Evolutionary conservation across 2,329 filamentous ascomycete species (phyloP), one percentile per base, ranked within the genome.

Genomic region (Fusarium neocosmosporiellum): DNA sequence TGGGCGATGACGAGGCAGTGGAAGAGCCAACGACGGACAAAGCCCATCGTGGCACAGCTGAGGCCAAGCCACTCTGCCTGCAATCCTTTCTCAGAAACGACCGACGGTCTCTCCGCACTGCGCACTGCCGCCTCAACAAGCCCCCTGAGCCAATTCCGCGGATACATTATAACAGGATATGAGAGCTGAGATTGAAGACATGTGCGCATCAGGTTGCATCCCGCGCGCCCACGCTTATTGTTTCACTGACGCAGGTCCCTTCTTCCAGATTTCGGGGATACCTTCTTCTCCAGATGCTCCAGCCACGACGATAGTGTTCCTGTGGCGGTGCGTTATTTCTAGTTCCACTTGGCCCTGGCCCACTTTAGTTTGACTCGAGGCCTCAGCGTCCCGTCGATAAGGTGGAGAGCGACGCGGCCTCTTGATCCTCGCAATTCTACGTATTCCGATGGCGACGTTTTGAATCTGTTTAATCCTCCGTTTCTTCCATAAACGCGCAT

Each of bases 1-100:
- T 69, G 75, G 78, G 77, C 77, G 82, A 83, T 83, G 82, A 83
- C 82, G 82, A 83, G 81, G 81, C 82, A 82, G 78, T 78, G 76
- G 74, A 76, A 58, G 66, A 43, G 68, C 59, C 71, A 59, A 59
- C 64, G 61, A 74, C 50, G 59, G 65, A 61, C 22, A 54, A 65
- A 66, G 64, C 48, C 61, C 61, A 75, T 74, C 71, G 75, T 77
- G 75, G 75, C 75, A 76, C 75, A 77, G 75, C 72, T 65, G 33
- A 27, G 63, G 57, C 75, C 72, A 65, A 77, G 75, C 75, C 75
- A 77, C 75, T 70, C 50, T 69, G 37, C 50, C 58, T 61, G 53
- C 70, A 62, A 64, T 74, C 61, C 60, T 58, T 64, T 54, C 7
- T 16, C 34, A 58, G 58, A 31, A 66, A 66, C 39, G 22, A 65